These are phyloP conservation scores for Podaxis sp. DNA, from an alignment of 768 basidiomycete genomes.

Conservation along the genomic window DNA sequence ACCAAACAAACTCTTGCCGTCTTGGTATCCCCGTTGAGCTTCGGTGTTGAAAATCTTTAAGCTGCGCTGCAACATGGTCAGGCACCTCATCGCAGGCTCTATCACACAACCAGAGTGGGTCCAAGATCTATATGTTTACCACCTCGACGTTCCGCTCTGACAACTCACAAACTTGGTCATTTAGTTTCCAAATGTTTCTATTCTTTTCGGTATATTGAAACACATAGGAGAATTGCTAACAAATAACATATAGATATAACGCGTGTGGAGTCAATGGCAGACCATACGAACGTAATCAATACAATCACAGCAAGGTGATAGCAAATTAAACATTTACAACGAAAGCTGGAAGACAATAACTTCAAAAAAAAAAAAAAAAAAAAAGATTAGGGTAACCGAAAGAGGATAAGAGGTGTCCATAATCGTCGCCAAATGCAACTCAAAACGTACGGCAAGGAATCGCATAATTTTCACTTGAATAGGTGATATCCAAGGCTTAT, in stretches of 20 bases:
- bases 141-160: background rate
- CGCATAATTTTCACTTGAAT: background rate
- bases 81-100: no score
- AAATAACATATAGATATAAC: constrained; percentile 7
- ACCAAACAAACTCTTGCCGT: background rate
- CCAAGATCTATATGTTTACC: background rate
- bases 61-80: no score
- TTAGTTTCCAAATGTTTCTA: background rate
- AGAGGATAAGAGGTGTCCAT: constrained; percentile 1
- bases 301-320: constrained; percentile 10
- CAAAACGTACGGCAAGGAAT: background rate
- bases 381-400: background rate
- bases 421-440: constrained; percentile 3
- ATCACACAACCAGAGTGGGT: no score
- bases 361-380: background rate
- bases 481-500: background rate
- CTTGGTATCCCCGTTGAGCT: background rate
- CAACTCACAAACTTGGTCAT: background rate
- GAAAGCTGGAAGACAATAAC: background rate
- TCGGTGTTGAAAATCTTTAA: no score
- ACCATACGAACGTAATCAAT: constrained; percentile 6
- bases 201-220: constrained; percentile 1
- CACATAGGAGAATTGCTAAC: background rate
- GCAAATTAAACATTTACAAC: constrained; percentile 8
- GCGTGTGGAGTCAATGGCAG: background rate